A percentile compares a stretch with the other conserved stretches of the same genome.
These are phyloP conservation scores for Hemileia vastatrix DNA, from an alignment of 1,284 basidiomycete species.

Conservation along the genomic window DNA sequence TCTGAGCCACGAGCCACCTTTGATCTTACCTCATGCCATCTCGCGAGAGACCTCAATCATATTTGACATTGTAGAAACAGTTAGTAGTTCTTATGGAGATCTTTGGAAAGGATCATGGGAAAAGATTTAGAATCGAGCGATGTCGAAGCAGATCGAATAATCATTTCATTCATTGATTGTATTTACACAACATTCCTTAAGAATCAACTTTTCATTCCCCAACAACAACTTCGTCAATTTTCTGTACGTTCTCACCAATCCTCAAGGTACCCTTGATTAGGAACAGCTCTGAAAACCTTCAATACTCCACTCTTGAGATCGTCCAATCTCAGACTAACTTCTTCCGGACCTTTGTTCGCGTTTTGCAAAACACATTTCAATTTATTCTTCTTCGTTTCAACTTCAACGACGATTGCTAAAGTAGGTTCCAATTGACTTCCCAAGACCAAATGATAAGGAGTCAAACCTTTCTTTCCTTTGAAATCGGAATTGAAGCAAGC, in stretches of 20 bases:
- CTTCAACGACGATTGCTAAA: conserved; percentile 27
- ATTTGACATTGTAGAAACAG: no score
- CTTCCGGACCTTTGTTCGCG: conserved; percentile 25
- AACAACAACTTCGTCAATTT: no score
- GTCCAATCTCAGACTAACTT: conserved; percentile 33
- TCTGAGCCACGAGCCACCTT: no score
- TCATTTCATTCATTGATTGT: no score
- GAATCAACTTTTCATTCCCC: no score
- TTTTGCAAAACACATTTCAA: conserved; percentile 25
- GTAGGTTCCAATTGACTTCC: conserved; percentile 25
- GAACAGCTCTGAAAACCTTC: conserved; percentile 28
- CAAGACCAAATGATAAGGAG: conserved; percentile 29
- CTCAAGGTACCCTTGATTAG: neutral
- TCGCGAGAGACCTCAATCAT: no score
- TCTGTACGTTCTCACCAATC: neutral
- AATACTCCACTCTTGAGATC: conserved; percentile 35
- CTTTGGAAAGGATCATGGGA: no score
- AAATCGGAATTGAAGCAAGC: conserved; percentile 27
- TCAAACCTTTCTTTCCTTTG: conserved; percentile 32
- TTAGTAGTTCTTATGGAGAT: no score
- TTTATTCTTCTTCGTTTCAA: conserved; percentile 33
- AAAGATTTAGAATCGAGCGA: no score
- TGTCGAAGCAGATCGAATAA: no score
- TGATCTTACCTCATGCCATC: no score
- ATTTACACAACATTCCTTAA: no score